Conservation (phyloP, 257 asterid species). For the Cordia subcordata region DNA sequence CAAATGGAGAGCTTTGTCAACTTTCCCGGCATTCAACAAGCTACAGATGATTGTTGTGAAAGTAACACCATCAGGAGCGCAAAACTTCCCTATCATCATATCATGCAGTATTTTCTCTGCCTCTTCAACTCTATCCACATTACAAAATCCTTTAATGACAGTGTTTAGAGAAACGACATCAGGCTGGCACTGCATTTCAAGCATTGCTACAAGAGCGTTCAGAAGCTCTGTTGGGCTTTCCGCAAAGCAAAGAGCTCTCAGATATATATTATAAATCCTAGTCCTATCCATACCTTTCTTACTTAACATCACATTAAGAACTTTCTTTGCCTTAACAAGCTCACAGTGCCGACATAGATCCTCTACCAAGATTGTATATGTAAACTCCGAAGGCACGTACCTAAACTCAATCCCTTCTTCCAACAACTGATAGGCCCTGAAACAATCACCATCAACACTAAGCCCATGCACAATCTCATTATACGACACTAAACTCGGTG, state of each 20-base stretch:
- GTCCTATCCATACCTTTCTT: slow-evolving; percentile 42
- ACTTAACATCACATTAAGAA: slow-evolving; percentile 51
- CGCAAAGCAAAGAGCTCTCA: slow-evolving; percentile 70
- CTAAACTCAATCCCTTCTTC: slow-evolving; percentile 63
- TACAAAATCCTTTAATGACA: slow-evolving; percentile 73
- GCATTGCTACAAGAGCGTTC: slow-evolving; percentile 67
- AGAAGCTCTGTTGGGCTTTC: slow-evolving; percentile 76
- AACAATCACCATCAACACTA: slow-evolving; percentile 59
- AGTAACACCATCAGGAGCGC: slow-evolving; percentile 72
- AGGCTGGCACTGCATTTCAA: slow-evolving; percentile 70
- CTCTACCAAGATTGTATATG: slow-evolving; percentile 66
- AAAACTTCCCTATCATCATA: slow-evolving; percentile 68
- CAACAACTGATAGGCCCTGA: slow-evolving; percentile 75
- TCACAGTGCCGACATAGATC: slow-evolving; percentile 62
- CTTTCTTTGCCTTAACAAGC: slow-evolving; percentile 59
- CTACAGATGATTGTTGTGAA: slow-evolving; percentile 64
- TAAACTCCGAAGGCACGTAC: slow-evolving; percentile 70
- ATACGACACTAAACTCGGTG: slow-evolving; percentile 60
- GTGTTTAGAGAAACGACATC: slow-evolving; percentile 77
- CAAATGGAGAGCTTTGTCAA: slow-evolving; percentile 52
- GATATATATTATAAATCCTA: slow-evolving; percentile 71
- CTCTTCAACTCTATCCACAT: slow-evolving; percentile 61
- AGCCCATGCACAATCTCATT: slow-evolving; percentile 74
- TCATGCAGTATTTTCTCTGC: slow-evolving; percentile 63
- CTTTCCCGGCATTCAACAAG: slow-evolving; percentile 45